Evolutionary conservation across 495 filamentous ascomycete genomes (phyloP), one percentile per base, ranked within the genome.

Genomic region (Cladorrhinum samala): DNA sequence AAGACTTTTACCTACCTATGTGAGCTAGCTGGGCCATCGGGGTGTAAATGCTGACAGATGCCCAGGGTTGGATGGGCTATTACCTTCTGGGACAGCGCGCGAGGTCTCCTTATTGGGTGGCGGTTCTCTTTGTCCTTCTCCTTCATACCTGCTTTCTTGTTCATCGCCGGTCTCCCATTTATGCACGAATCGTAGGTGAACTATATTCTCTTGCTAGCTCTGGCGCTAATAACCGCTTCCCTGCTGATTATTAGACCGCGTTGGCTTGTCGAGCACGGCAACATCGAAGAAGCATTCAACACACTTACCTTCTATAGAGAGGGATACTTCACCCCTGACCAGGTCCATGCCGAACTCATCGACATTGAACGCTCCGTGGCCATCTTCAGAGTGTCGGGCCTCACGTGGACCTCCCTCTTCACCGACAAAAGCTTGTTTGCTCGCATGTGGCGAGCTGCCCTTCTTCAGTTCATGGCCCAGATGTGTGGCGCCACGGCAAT

Each of bases 391-490:
- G 52, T 57, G 0, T 66, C 66, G 0, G 63, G 68, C 14, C 41
- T 69, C 9, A 65, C 48, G 13, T 74, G 72, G 71, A 43, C 50
- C 9, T 65, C 65, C 1, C 54, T 77, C 2, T 74, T 77, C 60
- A 59, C 59, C 2, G 66, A 75, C 21, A 57, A 58, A 9, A 67
- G 58, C 14, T 56, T 75, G 1, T 74, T 70, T 46, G 63, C 67
- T 4, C 61, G 73, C 30, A 58, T 77, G 13, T 77, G 73, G 73
- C 61, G 76, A 1, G 70, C 75, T 1, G 65, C 72, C 0, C 57
- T 79, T 0, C 59, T 80, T 6, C 76, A 78, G 52, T 80, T 80
- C 54, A 74, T 79, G 72, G 74, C 73, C 0, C 77, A 79, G 52
- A 72, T 76, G 73, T 77, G 70, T 41, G 77, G 77, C n/a, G 73